Percentiles rank a stretch among this genome's conserved stretches.
Conservation (phyloP, 1,139 yeast species). For the Lodderomyces metapsilosis region DNA sequence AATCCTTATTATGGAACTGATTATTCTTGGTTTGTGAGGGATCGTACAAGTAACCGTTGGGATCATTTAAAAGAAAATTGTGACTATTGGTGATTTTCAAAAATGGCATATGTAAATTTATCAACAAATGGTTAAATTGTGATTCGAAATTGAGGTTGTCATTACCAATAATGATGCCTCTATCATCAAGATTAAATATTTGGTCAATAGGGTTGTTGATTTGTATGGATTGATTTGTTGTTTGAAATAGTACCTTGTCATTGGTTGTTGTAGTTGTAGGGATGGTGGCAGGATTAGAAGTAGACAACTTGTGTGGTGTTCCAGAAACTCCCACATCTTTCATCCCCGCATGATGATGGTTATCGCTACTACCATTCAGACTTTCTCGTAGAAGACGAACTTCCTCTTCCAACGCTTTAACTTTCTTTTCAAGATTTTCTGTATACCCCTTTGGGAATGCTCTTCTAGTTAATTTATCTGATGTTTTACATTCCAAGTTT, state of each 20-base stretch:
- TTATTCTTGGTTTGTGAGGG: conserved; percentile 42
- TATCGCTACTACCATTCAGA: no score
- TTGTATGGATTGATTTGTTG: conserved; percentile 23
- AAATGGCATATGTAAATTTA: conserved; percentile 46
- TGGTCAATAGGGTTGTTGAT: conserved; percentile 50
- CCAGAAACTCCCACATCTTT: not conserved
- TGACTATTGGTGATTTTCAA: conserved; percentile 48
- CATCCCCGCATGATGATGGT: conserved; percentile 2
- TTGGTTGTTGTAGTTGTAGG: conserved; percentile 14
- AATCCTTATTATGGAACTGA: conserved; percentile 40
- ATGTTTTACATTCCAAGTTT: conserved; percentile 65
- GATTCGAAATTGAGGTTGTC: conserved; percentile 50
- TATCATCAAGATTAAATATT: conserved; percentile 44
- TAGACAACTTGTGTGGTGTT: conserved; percentile 4
- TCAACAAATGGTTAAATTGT: conserved; percentile 47
- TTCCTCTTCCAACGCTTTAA: conserved; percentile 61
- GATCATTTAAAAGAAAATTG: conserved; percentile 44
- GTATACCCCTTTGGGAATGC: conserved; percentile 79
- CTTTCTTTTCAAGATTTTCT: conserved; percentile 63
- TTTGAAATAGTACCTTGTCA: conserved; percentile 15
- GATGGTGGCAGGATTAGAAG: conserved; percentile 6
- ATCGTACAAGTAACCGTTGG: conserved; percentile 43
- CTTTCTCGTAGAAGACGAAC: conserved; percentile 36
- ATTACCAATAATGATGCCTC: conserved; percentile 49
- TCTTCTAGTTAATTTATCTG: conserved; percentile 69